Base-by-base conservation (phyloP, 805 yeast genomes). In the Pachysolen tannophilus region DNA sequence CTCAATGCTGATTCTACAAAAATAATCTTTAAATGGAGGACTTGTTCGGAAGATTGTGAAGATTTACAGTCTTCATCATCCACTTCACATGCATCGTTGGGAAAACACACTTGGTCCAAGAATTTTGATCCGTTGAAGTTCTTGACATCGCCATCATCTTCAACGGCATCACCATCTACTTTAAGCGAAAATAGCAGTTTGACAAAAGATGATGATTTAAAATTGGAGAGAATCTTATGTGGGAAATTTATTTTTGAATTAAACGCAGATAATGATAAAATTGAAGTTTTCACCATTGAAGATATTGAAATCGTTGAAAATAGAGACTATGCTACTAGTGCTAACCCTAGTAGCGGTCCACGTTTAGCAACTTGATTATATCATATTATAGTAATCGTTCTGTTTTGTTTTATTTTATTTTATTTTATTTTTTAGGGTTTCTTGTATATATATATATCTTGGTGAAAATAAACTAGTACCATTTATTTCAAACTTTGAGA, bases 221-320 rank as follows among this genome's bases (percentile, higher is more conserved):
- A 47, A 26, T 43, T 48, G 13, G 60, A 71, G 40, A 43, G 76
- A 28, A 56, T 67, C 3, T 26, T 65, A 15, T 47, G 56, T 24
- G 90, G 88, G 2, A 52, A 76, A 3, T 81, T 81, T 46, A 63
- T 78, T 6, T 80, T 80, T 48, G 88, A 81, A 47, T 60, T 82
- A 38, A 73, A 67, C 46, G 65, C 65, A 17, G 57, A 60, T n/a
- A 76, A 78, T 48, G 67, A 71, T 38, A 51, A 61, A 40, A 71
- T 82, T 23, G 30, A 63, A 6, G 83, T 75, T 5, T 84, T 80
- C 48, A 76, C 82, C 2, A 65, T 82, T 21, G 90, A 82, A 44
- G 69, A 77, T 45, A 64, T 82, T 37, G 79, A 78, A 40, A 61
- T 78, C 29, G 54, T 73, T 17, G 82, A 78, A 45, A 65, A 53